Evolutionary conservation across 768 basidiomycete species (phyloP), one percentile per base, ranked within the genome.

Genomic region (Tremella fuciformis): DNA sequence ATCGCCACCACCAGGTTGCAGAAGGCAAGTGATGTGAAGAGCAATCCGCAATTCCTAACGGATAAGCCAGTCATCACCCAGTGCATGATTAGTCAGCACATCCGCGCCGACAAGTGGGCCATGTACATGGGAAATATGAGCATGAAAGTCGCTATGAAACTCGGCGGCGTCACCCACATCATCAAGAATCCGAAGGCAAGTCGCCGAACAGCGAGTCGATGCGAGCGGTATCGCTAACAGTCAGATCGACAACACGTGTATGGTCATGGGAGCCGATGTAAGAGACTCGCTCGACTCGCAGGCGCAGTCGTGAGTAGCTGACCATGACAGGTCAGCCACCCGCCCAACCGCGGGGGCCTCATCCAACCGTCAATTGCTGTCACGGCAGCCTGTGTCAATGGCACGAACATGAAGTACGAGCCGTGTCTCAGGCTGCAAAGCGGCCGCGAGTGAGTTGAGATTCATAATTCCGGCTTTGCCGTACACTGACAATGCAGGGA

Each of bases 111-210:
- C 6, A 46, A 46, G 7, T 22, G 8, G 16, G 71, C 71, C n/a
- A 70, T 73, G 49, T 74, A 74, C 57, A 60, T 64, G 13, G 63
- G 62, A 16, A 71, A 71, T 34, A 71, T 77, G 13, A 68, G 74
- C 16, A 77, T 77, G 76, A 77, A 77, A 52, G 58, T 75, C 38
- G 67, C 71, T 55, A 66, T 66, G 46, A 77, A 77, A 68, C 67
- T 77, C 29, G 76, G 76, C n/a, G 76, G 76, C 51, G 54, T 77
- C 21, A 77, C 73, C 8, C 73, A 75, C 53, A 40, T 58, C 22
- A 64, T 74, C 4, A 60, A 57, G 1, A 51, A 66, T 24, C 57
- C 21, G 2, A 53, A 24, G 51, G 65, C 64, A 48, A 54, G 65
- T 72, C 8, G 21, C 63, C 62, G 62, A 11, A 34, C 29, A 11